Percentiles rank a stretch among this genome's conserved stretches.
Evolutionary conservation across 495 filamentous ascomycete species (phyloP).

Genomic region (Penicillium pancosmium): DNA sequence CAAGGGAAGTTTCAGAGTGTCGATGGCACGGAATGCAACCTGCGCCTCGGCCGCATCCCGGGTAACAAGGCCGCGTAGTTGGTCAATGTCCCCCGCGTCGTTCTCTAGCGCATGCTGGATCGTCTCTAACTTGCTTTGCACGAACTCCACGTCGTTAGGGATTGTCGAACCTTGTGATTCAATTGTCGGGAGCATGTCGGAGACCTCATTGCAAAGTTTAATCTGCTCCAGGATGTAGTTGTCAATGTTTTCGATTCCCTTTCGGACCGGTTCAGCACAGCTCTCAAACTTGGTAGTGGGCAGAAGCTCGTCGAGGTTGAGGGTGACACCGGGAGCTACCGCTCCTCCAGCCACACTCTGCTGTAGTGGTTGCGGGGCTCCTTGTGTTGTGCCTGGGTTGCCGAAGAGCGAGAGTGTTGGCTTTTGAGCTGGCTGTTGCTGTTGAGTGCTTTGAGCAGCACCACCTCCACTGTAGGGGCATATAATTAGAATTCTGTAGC

Average conservation of each 20-base stretch:
- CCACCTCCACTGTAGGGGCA: background rate
- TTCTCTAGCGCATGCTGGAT: conserved; percentile 72
- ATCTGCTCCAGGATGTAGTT: conserved; percentile 72
- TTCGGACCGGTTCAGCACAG: conserved; percentile 79
- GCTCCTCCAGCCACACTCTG: conserved; percentile 44
- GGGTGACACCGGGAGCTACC: conserved; percentile 68
- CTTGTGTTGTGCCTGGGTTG: conserved; percentile 28
- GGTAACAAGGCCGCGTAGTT: conserved; percentile 62
- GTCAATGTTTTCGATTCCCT: conserved; percentile 74
- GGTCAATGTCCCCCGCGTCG: conserved; percentile 71
- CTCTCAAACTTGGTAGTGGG: conserved; percentile 90
- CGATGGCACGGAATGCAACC: conserved; percentile 72
- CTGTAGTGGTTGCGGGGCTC: conserved; percentile 49
- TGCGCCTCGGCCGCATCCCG: conserved; percentile 71
- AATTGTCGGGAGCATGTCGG: conserved; percentile 58
- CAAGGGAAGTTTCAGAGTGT: conserved; percentile 73
- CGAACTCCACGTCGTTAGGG: conserved; percentile 73
- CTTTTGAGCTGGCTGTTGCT: conserved; percentile 41
- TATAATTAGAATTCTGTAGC: background rate
- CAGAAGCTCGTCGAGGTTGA: conserved; percentile 74
- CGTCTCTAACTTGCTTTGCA: conserved; percentile 69
- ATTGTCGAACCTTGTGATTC: conserved; percentile 64
- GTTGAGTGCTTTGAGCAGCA: conserved; percentile 19
- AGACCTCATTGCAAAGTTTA: conserved; percentile 48
- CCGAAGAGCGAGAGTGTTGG: conserved; percentile 47